Percentiles rank a stretch among this genome's conserved stretches.
Evolutionary conservation across 2,329 filamentous ascomycete genomes (phyloP).

Genomic region (Fusarium sp.): DNA sequence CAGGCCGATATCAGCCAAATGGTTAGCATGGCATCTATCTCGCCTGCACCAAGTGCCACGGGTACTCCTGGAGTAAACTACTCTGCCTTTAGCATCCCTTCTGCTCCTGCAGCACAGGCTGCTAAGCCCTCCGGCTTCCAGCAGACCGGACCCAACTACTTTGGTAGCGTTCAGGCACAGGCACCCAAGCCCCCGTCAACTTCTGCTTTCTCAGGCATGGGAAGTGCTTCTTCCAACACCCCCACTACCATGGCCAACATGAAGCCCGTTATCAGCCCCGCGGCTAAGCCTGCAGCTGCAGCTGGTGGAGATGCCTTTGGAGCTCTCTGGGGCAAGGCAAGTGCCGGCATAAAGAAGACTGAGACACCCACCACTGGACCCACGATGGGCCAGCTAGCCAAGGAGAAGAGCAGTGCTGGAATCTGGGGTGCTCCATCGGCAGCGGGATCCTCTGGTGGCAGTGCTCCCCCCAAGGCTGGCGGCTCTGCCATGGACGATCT

Average conservation of each 20-base stretch:
- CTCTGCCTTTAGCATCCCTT: constrained; percentile 63
- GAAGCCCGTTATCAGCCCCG: constrained; percentile 58
- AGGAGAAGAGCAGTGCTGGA: constrained; percentile 93
- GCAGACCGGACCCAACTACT: constrained; percentile 86
- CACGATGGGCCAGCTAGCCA: constrained; percentile 93
- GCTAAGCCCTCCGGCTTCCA: constrained; percentile 74
- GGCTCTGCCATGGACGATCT: constrained; percentile 59
- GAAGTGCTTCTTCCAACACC: constrained; percentile 46
- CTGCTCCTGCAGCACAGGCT: constrained; percentile 52
- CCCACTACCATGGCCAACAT: constrained; percentile 55
- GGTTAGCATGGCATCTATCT: constrained; percentile 81
- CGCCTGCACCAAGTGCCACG: constrained; percentile 70
- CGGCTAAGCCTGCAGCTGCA: constrained; percentile 61
- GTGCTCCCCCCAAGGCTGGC: constrained; percentile 43
- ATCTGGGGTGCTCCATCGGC: constrained; percentile 84
- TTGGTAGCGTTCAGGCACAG: constrained; percentile 75
- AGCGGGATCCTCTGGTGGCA: constrained; percentile 45
- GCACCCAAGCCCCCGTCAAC: constrained; percentile 45
- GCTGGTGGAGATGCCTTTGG: constrained; percentile 87
- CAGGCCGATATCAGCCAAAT: constrained; percentile 83
- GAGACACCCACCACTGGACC: constrained; percentile 69
- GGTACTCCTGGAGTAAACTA: constrained; percentile 68
- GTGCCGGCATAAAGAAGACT: constrained; percentile 78
- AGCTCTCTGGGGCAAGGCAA: constrained; percentile 81
- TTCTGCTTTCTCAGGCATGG: constrained; percentile 41